These are phyloP conservation scores for Venturia oleaginea DNA, from an alignment of 2,329 filamentous ascomycete species.

Conservation along the genomic window DNA sequence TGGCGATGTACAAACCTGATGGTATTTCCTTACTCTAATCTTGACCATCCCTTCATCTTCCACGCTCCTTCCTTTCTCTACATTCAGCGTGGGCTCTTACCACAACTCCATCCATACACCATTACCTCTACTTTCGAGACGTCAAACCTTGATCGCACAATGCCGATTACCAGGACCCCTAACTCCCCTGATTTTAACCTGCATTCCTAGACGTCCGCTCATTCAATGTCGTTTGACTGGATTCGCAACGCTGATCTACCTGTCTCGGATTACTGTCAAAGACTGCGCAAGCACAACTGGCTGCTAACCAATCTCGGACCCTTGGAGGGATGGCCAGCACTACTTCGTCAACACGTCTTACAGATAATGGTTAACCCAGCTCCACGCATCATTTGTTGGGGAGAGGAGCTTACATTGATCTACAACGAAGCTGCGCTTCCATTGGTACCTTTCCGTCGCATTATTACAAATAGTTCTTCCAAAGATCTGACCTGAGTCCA, in stretches of 20 bases:
- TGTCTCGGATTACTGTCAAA: neutral
- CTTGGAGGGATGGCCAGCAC: neutral
- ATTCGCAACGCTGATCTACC: neutral
- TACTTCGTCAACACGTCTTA: neutral
- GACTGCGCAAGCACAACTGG: neutral
- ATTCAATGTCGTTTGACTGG: neutral
- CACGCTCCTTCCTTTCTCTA: neutral
- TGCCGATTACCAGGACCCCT: neutral
- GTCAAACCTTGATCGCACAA: neutral
- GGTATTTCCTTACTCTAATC: neutral
- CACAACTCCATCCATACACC: neutral
- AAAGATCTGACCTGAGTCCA: neutral
- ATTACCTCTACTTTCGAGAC: neutral
- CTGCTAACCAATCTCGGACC: neutral
- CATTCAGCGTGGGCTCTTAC: neutral
- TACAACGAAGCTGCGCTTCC: constrained; percentile 4
- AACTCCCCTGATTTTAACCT: neutral
- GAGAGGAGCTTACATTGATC: neutral
- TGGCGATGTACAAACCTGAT: neutral
- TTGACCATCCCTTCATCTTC: neutral
- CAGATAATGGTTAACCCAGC: neutral
- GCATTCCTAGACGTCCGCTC: neutral
- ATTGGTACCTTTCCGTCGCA: neutral
- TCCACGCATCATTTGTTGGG: neutral
- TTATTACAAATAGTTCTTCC: no score